Base-by-base conservation (phyloP, 371 early-diverging fungal species). In the Mortierella sp. region DNA sequence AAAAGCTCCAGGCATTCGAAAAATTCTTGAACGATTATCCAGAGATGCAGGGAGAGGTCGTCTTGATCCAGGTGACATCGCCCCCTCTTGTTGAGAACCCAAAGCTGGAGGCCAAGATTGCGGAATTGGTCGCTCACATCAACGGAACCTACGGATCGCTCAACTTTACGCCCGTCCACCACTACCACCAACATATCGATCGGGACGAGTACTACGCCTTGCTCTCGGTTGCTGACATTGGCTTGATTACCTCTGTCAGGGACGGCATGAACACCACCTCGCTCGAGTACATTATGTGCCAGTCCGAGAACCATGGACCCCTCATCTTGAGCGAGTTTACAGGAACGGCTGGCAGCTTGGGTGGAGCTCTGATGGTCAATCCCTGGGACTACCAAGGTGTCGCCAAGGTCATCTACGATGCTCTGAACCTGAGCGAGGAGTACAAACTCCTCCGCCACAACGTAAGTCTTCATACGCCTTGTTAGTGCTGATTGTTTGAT, bases 201-300 rank as follows among this genome's bases (percentile, higher is more conserved):
- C 91, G 91, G 47, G 95, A 96, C 74, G 99, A 99, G 79, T 96
- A 99, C 75, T 95, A 95, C 85, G 99, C 99, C 0, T 88, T 99
- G 29, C 90, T 99, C 50, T 92, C 94, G 8, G 91, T 96, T 8
- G 98, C 99, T 9, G 99, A 99, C 88, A 94, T 96, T 7, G 97
- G 96, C 41, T 85, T 99, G 39, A 96, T 99, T 72, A 99, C 99
- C 1, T 93, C 97, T 44, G 90, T 99, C 22, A 92, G 99, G 31
- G 99, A 99, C 87, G 99, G 99, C 58, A 99, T 99, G 99, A 99
- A 99, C 87, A 95, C 99, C 11, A 98, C 98, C 1, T 94, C 96
- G 52, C 94, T 99, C 71, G 99, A 99, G 85, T 99, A 96, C 88
- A 93, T 99, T 58, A 93, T 99, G 71, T 99, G 98, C 86, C 99